Evolutionary conservation across 176 grass and related monocot genomes (phyloP), one percentile per base, ranked within the genome.

Genomic region (Eremochloa ophiuroides): DNA sequence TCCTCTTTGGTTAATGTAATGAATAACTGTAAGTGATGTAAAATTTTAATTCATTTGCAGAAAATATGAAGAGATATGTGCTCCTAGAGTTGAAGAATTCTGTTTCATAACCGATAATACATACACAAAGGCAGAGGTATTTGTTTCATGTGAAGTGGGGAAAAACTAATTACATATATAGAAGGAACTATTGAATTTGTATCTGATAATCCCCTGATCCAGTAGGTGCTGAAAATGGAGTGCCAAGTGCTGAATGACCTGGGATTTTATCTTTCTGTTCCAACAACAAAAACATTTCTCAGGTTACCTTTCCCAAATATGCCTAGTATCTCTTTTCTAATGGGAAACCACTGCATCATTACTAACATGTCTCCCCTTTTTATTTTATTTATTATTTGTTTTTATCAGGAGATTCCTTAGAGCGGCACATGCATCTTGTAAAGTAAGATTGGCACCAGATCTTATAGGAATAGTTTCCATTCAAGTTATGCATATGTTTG

Each of bases 41-140:
- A 62, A 18, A 1, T 34, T 18, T 39, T 41, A 26, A 13, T 59
- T 72, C 27, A 34, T 74, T 25, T 79, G 48, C 75, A 94, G 92
- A 2, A 94, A 94, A 51, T 94, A 94, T 85, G 92, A 94, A 89
- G 92, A 94, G 85, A 94, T 94, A 38, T 89, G 92, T 48, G 89
- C 92, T 78, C 92, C 92, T 35, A 80, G 83, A 59, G 89, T 89
- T 12, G 88, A 94, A 46, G 92, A 94, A 30, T 94, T 94, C 73
- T 94, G 92, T 70, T 91, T 91, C 75, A 94, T 94, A 42, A 94
- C 92, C 10, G 92, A 94, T 41, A 94, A 91, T 80, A 88, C 92
- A n/a, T 94, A 94, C 48, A 74, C 70, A 43, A 91, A 89, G 42
- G 48, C 79, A 79, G 86, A 91, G 92, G 92, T 94, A 78, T n/a